Evolutionary conservation across 2,329 filamentous ascomycete species (phyloP).

Genomic region (Aspergillus fumigatus): DNA sequence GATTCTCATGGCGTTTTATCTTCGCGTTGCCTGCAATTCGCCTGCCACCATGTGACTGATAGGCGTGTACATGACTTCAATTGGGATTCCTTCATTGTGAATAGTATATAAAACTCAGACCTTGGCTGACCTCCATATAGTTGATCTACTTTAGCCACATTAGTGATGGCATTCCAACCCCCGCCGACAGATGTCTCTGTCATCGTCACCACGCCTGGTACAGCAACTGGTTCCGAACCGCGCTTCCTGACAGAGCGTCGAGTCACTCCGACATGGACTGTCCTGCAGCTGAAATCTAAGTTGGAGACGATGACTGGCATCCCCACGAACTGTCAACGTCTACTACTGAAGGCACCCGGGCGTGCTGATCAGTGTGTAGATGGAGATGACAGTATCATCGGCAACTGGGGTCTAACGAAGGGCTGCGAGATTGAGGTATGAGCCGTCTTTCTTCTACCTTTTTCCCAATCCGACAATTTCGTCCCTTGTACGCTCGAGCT

Average conservation of each 20-base stretch:
- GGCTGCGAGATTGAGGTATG: conserved; percentile 43
- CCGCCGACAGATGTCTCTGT: conserved; percentile 38
- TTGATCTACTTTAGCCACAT: not conserved
- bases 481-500: not conserved
- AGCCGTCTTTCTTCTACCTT: conserved; percentile 1
- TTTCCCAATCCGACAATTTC: not conserved
- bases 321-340: conserved; percentile 70
- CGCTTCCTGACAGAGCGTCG: conserved; percentile 72
- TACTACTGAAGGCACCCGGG: conserved; percentile 65
- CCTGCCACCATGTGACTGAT: not conserved
- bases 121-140: not conserved
- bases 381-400: conserved; percentile 67
- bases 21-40: not conserved
- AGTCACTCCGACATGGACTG: conserved; percentile 86
- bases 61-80: not conserved
- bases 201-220: conserved; percentile 32
- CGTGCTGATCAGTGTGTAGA: conserved; percentile 57
- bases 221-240: conserved; percentile 20
- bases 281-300: conserved; percentile 76
- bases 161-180: conserved; percentile 33
- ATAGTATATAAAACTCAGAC: not conserved
- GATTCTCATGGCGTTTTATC: not conserved
- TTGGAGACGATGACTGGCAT: conserved; percentile 92
- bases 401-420: conserved; percentile 41
- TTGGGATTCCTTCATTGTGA: not conserved